phyloP scores from a whole-genome alignment of 805 yeast genomes.

The Debaryomyces prosopidis region DNA sequence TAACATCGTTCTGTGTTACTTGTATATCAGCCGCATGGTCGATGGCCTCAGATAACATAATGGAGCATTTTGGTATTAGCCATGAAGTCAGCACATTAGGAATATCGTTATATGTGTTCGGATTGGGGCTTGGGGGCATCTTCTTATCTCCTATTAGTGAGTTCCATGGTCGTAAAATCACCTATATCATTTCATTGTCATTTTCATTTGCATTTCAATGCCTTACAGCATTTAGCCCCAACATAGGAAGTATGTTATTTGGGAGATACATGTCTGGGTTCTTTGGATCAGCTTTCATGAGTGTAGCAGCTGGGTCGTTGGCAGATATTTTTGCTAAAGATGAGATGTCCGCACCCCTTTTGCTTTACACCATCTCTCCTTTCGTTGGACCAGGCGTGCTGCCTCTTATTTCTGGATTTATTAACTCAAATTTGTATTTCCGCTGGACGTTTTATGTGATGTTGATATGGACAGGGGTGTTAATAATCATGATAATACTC shows the following conservation, averaged over 20 bases:
- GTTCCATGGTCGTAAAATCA: conserved; percentile 57
- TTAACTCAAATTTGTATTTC: conserved; percentile 16
- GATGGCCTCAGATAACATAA: conserved; percentile 21
- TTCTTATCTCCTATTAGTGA: conserved; percentile 63
- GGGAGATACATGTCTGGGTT: conserved; percentile 28
- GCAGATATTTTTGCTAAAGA: conserved; percentile 26
- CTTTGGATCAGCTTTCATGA: conserved; percentile 27
- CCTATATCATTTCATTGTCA: conserved; percentile 29
- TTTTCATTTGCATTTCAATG: conserved; percentile 16
- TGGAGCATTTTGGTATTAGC: conserved; percentile 20
- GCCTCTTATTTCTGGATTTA: conserved; percentile 28
- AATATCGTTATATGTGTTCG: conserved; percentile 27
- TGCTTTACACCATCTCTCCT: conserved; percentile 28
- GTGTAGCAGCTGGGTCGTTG: conserved; percentile 31
- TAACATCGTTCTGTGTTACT: conserved; percentile 18
- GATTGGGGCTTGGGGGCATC: conserved; percentile 29
- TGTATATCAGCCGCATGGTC: conserved; percentile 29
- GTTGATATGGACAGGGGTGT: conserved; percentile 23
- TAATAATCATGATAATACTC: conserved; percentile 16
- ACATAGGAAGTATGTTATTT: conserved; percentile 25
- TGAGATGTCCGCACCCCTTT: conserved; percentile 21
- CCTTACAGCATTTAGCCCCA: conserved; percentile 24
- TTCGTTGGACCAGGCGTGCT: conserved; percentile 33
- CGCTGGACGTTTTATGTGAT: conserved; percentile 28
- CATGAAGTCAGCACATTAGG: conserved; percentile 28